Base-by-base conservation (phyloP, 176 grass and related monocot genomes). In the Oryza meyeriana region DNA sequence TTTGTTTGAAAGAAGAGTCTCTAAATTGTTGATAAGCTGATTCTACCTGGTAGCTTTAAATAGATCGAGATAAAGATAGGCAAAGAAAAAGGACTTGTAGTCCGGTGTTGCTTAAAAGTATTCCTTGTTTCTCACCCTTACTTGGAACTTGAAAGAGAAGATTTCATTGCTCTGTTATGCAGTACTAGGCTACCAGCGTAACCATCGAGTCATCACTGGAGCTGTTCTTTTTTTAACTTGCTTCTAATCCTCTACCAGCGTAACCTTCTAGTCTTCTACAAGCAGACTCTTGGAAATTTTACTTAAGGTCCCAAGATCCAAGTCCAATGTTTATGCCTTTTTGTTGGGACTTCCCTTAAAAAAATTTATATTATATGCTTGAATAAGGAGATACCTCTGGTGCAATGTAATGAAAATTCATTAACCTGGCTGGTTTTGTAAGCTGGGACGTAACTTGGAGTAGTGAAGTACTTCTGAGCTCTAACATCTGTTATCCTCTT, bases 71-170 rank as follows among this genome's bases (percentile, higher is more conserved):
- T 72, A 81, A n/a, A 66, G 20, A 61, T 63, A 73, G 18, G 72
- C 17, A 61, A 70, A 82, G 11, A 52, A 61, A 87, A 22, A 68
- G 5, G 33, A 44, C 17, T 16, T 14, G 12, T n/a, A 12, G 4
- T 57, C 44, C 31, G 35, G 31, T 20, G 33, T 62, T 39, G 45
- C 28, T 42, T 13, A 62, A 76, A 36, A 33, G 4, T 29, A 28
- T 67, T 88, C 25, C 32, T 70, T 81, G 61, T 81, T 79, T n/a
- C 26, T 30, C 13, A 31, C 27, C 34, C 34, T 50, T 83, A 9
- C 45, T 71, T 77, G 12, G 22, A 71, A 72, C 29, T 27, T 69
- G 71, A 26, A 10, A 76, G 39, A 69, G 6, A 87, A 62, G n/a
- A 33, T 80, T 45, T 39, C 3, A 59, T 68, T 81, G 33, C 26